Evolutionary conservation across 208 protist genomes (phyloP).

Genomic region (Acanthamoeba culbertsoni): DNA sequence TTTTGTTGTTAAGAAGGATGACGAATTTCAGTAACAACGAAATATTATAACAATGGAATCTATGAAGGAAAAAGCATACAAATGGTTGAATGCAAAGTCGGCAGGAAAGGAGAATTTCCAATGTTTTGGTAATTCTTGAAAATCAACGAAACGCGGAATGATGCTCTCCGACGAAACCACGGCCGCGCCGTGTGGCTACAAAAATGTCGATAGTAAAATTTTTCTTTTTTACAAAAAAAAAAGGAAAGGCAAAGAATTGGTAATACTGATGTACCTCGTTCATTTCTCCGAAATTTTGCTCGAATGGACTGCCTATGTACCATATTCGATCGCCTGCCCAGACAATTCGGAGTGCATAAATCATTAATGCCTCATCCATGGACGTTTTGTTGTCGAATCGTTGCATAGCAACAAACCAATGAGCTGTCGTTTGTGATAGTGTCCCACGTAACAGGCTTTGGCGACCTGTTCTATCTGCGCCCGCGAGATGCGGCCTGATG

Average conservation of each 20-base stretch:
- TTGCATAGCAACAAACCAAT: not conserved
- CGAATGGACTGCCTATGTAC: slow-evolving; percentile 73
- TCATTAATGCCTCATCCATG: not conserved
- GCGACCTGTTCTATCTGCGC: not conserved
- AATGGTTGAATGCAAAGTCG: not conserved
- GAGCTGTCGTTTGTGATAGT: slow-evolving; percentile 71
- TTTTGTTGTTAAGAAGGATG: too few species aligned
- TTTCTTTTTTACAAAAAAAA: too few species aligned
- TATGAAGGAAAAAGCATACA: not conserved
- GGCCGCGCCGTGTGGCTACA: slow-evolving; percentile 66
- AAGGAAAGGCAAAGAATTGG: not conserved
- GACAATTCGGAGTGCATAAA: not conserved
- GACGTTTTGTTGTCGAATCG: not conserved
- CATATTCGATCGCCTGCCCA: slow-evolving; percentile 28
- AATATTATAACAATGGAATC: too few species aligned
- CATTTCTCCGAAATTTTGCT: slow-evolving; percentile 75
- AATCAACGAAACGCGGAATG: slow-evolving; percentile 60
- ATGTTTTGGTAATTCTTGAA: slow-evolving; percentile 62
- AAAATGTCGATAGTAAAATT: too few species aligned
- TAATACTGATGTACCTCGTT: slow-evolving; percentile 1
- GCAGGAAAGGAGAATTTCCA: slow-evolving; percentile 59
- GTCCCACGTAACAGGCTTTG: slow-evolving; percentile 65
- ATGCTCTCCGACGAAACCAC: slow-evolving; percentile 44
- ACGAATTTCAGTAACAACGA: too few species aligned
- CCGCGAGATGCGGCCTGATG: slow-evolving; percentile 10